Conservation (phyloP, 805 yeast species). For the Pichia kluyveri region DNA sequence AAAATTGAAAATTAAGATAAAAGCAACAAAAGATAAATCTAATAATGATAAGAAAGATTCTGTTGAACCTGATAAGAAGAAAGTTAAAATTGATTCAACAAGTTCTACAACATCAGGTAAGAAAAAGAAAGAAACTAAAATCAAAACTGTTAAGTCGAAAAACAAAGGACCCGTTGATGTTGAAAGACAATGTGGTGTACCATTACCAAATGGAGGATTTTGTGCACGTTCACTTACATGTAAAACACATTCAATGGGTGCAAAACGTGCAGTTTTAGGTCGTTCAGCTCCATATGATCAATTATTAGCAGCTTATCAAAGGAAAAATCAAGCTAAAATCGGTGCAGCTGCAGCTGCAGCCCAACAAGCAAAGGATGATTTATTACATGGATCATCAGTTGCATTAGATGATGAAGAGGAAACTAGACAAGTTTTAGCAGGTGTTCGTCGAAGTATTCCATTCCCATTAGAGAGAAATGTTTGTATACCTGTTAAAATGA, state of each 20-base stretch:
- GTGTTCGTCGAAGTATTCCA: conserved; percentile 72
- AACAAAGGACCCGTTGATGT: conserved; percentile 82
- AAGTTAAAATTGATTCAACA: neutral
- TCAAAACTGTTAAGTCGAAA: conserved; percentile 34
- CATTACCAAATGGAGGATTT: conserved; percentile 85
- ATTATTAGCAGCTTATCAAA: conserved; percentile 80
- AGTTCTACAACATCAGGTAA: conserved; percentile 6
- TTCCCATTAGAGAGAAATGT: conserved; percentile 76
- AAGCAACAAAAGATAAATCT: conserved; percentile 1
- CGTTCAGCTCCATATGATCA: conserved; percentile 89
- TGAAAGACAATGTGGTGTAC: conserved; percentile 93
- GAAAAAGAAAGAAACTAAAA: conserved; percentile 20
- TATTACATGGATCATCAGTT: conserved; percentile 36
- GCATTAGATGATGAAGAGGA: conserved; percentile 84
- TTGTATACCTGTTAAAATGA: conserved; percentile 57
- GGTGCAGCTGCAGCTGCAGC: conserved; percentile 78
- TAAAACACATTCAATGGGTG: conserved; percentile 98
- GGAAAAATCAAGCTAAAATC: conserved; percentile 82
- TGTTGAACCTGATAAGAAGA: conserved; percentile 6
- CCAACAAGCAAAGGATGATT: conserved; percentile 64
- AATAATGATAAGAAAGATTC: neutral
- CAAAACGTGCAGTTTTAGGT: conserved; percentile 91
- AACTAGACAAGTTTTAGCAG: conserved; percentile 83
- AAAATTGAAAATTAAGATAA: conserved; percentile 38
- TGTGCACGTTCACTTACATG: conserved; percentile 96